Evolutionary conservation across 106 monocot genomes (phyloP).

Genomic region (Platanthera guangdongensis): DNA sequence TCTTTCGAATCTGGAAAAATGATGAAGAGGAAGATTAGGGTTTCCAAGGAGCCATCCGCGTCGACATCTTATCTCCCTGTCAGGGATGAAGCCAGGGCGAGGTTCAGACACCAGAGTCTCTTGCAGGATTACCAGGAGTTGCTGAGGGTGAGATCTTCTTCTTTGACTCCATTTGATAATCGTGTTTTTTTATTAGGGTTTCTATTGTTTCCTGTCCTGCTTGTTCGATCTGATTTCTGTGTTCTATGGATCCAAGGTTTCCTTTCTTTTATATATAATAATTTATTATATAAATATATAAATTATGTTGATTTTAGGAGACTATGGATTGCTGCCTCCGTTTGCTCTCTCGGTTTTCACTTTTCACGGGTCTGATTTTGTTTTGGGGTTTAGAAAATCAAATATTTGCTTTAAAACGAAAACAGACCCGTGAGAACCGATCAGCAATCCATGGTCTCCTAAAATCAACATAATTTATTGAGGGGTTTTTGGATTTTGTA

Average conservation of each 20-base stretch:
- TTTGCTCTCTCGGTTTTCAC: too few species aligned
- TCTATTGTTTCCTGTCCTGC: background rate
- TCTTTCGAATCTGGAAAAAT: conserved; percentile 8
- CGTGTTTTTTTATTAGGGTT: background rate
- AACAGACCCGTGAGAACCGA: too few species aligned
- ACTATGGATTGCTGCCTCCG: too few species aligned
- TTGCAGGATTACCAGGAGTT: conserved; percentile 37
- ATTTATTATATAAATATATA: too few species aligned
- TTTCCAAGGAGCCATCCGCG: conserved; percentile 11
- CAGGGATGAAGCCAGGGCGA: conserved; percentile 19
- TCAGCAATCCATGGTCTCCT: too few species aligned
- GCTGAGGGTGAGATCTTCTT: conserved; percentile 20
- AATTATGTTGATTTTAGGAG: too few species aligned
- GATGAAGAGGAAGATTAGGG: conserved; percentile 29
- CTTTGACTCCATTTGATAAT: background rate
- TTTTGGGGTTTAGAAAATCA: background rate
- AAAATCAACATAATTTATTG: too few species aligned
- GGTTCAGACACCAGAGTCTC: conserved; percentile 24
- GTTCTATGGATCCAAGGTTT: too few species aligned
- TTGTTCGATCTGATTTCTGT: background rate
- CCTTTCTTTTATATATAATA: too few species aligned
- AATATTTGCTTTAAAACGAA: too few species aligned
- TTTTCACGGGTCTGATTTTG: background rate
- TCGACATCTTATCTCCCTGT: conserved; percentile 8
- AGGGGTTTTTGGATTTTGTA: too few species aligned